Percentiles rank a stretch among this genome's conserved stretches.
These are phyloP conservation scores for Rickenella mellea DNA, from an alignment of 768 basidiomycete species.

Conservation along the genomic window DNA sequence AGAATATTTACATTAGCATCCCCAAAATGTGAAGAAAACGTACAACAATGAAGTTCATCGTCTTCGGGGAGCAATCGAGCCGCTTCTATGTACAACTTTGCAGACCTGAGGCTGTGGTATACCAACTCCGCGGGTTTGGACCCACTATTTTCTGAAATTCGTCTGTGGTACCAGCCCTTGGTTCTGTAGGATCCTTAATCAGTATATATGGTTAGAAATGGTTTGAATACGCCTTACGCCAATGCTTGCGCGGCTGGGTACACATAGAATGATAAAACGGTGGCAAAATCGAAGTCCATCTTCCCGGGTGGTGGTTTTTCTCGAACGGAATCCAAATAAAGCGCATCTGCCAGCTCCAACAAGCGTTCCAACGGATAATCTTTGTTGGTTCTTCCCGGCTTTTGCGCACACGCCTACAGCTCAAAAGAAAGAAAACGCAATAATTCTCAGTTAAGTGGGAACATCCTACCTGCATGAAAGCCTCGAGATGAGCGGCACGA, in stretches of 20 bases:
- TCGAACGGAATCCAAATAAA: too few species aligned
- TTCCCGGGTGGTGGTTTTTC: too few species aligned
- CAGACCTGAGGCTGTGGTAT: constrained; percentile 14
- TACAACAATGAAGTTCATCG: constrained; percentile 24
- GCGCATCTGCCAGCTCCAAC: too few species aligned
- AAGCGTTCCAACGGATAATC: too few species aligned
- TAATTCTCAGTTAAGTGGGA: too few species aligned
- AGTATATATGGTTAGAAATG: neutral
- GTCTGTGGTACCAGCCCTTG: constrained; percentile 21
- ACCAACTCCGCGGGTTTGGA: constrained; percentile 8
- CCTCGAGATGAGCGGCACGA: constrained; percentile 23
- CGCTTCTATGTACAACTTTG: constrained; percentile 23
- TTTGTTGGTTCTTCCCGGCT: too few species aligned
- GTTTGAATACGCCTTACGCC: constrained; percentile 18
- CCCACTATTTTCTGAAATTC: constrained; percentile 12
- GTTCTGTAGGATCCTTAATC: constrained; percentile 8
- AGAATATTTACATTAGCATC: neutral
- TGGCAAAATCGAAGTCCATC: too few species aligned
- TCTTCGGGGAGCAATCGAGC: constrained; percentile 24
- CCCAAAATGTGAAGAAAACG: neutral
- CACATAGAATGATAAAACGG: too few species aligned
- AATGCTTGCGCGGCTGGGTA: constrained; percentile 27
- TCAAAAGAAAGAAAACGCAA: too few species aligned
- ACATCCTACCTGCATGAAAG: constrained; percentile 28
- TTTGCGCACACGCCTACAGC: too few species aligned